Percentiles rank a stretch among this genome's conserved stretches.
phyloP scores from a whole-genome alignment of 1,139 yeast species.

The Suhomyces choctaworum region DNA sequence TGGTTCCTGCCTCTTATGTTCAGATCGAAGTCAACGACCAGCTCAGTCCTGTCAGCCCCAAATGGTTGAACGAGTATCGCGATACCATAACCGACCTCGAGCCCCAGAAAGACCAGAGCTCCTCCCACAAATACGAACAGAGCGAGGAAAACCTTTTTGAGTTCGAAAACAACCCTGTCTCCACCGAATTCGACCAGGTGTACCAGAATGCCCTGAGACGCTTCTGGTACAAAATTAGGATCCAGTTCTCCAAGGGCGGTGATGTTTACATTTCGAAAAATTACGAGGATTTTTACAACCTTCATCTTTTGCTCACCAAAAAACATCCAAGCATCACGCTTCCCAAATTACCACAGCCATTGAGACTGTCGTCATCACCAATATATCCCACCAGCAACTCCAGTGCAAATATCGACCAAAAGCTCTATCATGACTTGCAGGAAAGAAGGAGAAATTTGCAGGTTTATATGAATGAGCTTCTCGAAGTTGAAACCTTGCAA shows the following conservation, averaged over 20 bases:
- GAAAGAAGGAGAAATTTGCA: slow-evolving; percentile 16
- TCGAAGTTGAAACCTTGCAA: slow-evolving; percentile 9
- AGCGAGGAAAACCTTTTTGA: slow-evolving; percentile 12
- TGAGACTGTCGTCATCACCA: slow-evolving; percentile 12
- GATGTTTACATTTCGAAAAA: slow-evolving; percentile 19
- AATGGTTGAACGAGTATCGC: slow-evolving; percentile 19
- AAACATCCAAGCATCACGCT: slow-evolving; percentile 5
- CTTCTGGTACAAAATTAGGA: slow-evolving; percentile 22
- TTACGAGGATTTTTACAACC: slow-evolving; percentile 24
- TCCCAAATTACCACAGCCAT: slow-evolving; percentile 17
- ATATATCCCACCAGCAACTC: too few relatives aligned
- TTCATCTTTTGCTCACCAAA: slow-evolving; percentile 17
- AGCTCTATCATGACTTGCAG: slow-evolving; percentile 13
- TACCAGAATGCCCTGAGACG: slow-evolving; percentile 17
- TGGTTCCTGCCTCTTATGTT: slow-evolving; percentile 27
- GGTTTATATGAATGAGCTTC: slow-evolving; percentile 13
- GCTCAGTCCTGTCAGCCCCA: slow-evolving; percentile 20
- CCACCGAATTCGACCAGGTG: slow-evolving; percentile 17
- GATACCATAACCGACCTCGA: slow-evolving; percentile 11
- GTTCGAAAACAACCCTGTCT: slow-evolving; percentile 3
- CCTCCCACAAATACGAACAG: slow-evolving; percentile 5
- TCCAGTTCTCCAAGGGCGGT: slow-evolving; percentile 17
- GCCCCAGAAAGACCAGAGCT: slow-evolving; percentile 5
- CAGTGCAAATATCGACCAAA: slow-evolving; percentile 11
- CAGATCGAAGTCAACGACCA: slow-evolving; percentile 26